Evolutionary conservation across 2,329 filamentous ascomycete species (phyloP), one percentile per base, ranked within the genome.

Genomic region (Talaromyces sp.): DNA sequence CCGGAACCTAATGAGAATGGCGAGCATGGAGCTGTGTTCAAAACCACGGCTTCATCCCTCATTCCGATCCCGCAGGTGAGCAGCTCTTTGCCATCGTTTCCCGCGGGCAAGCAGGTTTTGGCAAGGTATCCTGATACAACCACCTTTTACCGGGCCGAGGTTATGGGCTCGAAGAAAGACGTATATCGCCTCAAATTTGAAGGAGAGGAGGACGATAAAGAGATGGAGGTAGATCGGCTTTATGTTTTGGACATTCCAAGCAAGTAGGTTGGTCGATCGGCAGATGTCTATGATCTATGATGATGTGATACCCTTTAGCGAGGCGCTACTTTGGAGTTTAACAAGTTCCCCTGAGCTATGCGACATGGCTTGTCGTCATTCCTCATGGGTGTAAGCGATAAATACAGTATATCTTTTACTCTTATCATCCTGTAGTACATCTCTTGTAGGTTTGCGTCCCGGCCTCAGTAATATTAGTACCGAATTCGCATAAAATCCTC

Each of bases 111-210:
- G 67, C 83, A 85, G 41, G 89, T 93, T 8, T 77, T 93, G 52
- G 90, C 90, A 0, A 77, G 91, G 52, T 94, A 94, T 65, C 90
- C 90, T 0, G 86, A 91, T 63, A 93, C 90, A 1, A 92, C 90
- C 1, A 92, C 89, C 0, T 93, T 94, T 64, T 94, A 94, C 70
- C 86, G 89, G 68, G 90, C 90, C 1, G 88, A 91, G 62, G 89
- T 93, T 8, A 88, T 90, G 73, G 86, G 86, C 32, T 83, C 78
- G 77, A 86, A 75, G 64, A 80, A 78, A 58, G 75, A 77, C 41
- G 70, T 71, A 48, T 79, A 77, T 56, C 69, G 73, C 51, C 76
- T 93, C 58, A 86, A 89, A 57, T 93, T 93, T 63, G 90, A 93
- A 67, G 89, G 89, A 13, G 88, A 91, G 63, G 88, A 90, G 67